Conservation (phyloP, 176 grass and related monocot species). For the Phragmites australis region DNA sequence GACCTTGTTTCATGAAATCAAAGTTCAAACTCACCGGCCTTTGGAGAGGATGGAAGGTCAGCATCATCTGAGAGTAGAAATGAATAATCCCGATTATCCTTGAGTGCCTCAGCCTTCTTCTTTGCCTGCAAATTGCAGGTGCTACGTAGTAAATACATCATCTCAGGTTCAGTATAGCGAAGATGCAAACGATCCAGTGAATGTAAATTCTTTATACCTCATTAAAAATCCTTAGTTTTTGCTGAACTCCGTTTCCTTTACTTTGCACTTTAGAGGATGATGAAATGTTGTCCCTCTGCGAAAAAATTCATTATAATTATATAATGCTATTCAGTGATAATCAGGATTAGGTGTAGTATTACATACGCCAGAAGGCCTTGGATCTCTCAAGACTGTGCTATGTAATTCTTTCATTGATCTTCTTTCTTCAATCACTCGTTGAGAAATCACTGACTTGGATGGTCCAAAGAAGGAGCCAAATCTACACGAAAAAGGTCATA, state of each 20-base stretch:
- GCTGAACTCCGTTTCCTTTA: conserved; percentile 53
- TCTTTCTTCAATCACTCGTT: conserved; percentile 90
- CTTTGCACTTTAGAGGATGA: conserved; percentile 51
- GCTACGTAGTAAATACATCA: conserved; percentile 43
- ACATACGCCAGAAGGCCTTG: conserved; percentile 48
- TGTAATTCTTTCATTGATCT: conserved; percentile 71
- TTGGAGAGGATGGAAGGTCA: conserved; percentile 58
- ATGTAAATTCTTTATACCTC: conserved; percentile 57
- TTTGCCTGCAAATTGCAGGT: conserved; percentile 62
- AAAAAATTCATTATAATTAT: background rate
- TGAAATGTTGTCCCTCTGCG: conserved; percentile 55
- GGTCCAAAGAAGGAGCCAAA: conserved; percentile 99
- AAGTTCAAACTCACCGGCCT: conserved; percentile 56
- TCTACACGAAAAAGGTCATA: conserved; percentile 44
- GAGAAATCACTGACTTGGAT: conserved; percentile 79
- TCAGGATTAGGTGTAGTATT: conserved; percentile 9
- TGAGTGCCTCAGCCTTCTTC: conserved; percentile 80
- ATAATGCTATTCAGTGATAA: conserved; percentile 17
- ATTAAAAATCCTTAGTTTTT: conserved; percentile 68
- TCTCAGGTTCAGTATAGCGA: conserved; percentile 31
- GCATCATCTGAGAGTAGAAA: conserved; percentile 94
- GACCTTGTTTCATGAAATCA: background rate
- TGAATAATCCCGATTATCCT: conserved; percentile 88
- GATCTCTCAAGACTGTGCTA: conserved; percentile 41
- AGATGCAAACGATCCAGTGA: conserved; percentile 32